These are phyloP conservation scores for Amniculicola lignicola DNA, from an alignment of 495 filamentous ascomycete genomes.

Conservation along the genomic window DNA sequence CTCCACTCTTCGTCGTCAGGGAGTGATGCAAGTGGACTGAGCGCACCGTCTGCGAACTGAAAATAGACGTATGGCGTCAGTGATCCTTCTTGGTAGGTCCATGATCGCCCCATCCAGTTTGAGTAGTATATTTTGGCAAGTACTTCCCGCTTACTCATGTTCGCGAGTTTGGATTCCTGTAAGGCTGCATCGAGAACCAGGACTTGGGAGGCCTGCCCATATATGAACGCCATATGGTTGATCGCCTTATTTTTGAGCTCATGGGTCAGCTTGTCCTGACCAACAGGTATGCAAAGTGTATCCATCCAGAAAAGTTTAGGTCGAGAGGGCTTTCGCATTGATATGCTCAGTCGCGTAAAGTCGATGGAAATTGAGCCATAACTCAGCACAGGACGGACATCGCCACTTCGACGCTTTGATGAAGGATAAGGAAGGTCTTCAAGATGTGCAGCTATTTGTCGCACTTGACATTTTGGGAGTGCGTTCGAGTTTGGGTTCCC, in stretches of 20 bases:
- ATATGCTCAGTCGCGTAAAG: not conserved
- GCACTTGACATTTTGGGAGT: constrained; percentile 10
- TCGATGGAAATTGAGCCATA: not conserved
- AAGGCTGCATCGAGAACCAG: constrained; percentile 20
- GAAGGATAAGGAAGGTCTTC: constrained; percentile 3
- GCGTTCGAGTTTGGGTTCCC: constrained; percentile 14
- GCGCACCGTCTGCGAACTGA: constrained; percentile 24
- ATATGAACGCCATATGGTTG: constrained; percentile 18
- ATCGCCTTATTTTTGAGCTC: constrained; percentile 12
- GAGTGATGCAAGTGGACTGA: not conserved
- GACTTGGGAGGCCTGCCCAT: constrained; percentile 11
- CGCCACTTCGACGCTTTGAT: not conserved
- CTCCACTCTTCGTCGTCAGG: not conserved
- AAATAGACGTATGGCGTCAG: constrained; percentile 10
- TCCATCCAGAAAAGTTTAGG: constrained; percentile 28
- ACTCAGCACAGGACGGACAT: not conserved
- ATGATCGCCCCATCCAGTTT: constrained; percentile 19
- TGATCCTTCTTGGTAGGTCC: constrained; percentile 24
- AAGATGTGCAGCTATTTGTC: not conserved
- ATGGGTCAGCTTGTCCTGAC: not conserved
- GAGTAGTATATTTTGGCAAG: constrained; percentile 4
- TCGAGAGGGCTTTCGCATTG: not conserved
- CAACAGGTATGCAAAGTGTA: constrained; percentile 23
- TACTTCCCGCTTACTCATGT: not conserved
- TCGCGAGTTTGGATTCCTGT: not conserved